Conservation (phyloP, 202 grass and related monocot genomes). For the Setaria viridis region DNA sequence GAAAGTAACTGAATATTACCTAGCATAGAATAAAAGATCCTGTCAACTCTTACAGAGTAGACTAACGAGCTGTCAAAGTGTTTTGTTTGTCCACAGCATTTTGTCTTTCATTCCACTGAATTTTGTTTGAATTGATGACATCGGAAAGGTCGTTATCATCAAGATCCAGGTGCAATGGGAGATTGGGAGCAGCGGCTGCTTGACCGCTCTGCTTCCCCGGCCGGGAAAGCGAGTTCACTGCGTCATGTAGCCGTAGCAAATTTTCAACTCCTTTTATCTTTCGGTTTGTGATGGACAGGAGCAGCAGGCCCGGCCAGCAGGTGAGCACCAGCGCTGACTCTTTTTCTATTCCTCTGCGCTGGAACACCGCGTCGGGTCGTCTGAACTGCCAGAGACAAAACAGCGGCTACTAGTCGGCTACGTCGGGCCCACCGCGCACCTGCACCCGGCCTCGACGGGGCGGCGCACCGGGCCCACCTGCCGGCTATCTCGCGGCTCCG, state of each 20-base stretch:
- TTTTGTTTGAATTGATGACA: background rate
- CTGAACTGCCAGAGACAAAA: background rate
- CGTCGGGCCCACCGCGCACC: slow-evolving; percentile 19
- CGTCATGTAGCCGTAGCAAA: slow-evolving; percentile 21
- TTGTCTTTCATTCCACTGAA: background rate
- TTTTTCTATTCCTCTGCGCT: slow-evolving; percentile 2
- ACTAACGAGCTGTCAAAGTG: no score
- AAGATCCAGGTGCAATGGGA: background rate
- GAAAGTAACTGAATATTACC: no score
- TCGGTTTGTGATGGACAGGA: background rate
- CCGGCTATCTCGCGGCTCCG: background rate
- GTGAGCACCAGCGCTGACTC: background rate
- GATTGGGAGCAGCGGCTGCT: background rate
- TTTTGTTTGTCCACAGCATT: background rate
- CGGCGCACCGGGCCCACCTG: background rate
- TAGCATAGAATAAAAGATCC: no score
- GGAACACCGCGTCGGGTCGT: slow-evolving; percentile 47
- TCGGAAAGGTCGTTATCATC: background rate
- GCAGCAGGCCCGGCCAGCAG: background rate
- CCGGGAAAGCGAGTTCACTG: slow-evolving; percentile 35
- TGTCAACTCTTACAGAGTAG: no score
- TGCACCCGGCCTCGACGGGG: background rate
- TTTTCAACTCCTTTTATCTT: background rate
- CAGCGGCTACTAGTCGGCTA: background rate
- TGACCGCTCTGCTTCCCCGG: background rate